These are phyloP conservation scores for Tylopilus sp. DNA, from an alignment of 768 basidiomycete genomes.

Conservation along the genomic window DNA sequence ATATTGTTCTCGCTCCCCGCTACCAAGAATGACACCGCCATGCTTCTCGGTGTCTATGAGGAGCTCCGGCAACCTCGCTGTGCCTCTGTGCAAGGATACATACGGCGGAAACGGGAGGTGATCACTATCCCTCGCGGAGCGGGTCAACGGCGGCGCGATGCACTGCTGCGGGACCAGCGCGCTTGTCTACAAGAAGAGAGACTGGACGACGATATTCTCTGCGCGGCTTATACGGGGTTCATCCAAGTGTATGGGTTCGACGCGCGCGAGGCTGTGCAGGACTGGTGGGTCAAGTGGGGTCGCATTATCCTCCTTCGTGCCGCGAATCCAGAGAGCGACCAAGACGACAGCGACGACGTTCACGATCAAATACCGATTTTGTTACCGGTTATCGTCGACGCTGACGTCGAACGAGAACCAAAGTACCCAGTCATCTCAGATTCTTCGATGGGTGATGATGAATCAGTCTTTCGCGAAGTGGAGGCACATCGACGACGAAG, in stretches of 20 bases:
- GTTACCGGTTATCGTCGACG: constrained; percentile 9
- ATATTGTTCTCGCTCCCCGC: constrained; percentile 52
- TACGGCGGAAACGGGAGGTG: constrained; percentile 41
- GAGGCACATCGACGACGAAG: not conserved
- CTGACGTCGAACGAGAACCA: constrained; percentile 10
- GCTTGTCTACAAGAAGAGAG: constrained; percentile 37
- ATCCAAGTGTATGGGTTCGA: constrained; percentile 47
- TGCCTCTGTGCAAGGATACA: constrained; percentile 37
- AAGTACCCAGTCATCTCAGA: constrained; percentile 11
- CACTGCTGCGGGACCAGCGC: constrained; percentile 27
- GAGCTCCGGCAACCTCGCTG: constrained; percentile 53
- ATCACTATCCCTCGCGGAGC: constrained; percentile 42
- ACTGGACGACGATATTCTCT: constrained; percentile 36
- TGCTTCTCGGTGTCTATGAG: constrained; percentile 52
- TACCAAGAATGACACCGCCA: constrained; percentile 40
- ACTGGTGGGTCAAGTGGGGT: constrained; percentile 63
- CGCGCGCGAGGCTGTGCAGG: constrained; percentile 51
- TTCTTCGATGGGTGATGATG: constrained; percentile 12
- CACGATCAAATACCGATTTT: not conserved
- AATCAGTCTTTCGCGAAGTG: constrained; percentile 9
- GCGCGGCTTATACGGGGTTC: constrained; percentile 46
- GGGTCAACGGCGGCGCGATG: constrained; percentile 44
- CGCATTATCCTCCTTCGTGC: constrained; percentile 5
- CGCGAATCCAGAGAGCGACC: not conserved
- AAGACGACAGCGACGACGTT: not conserved